These are phyloP conservation scores for Mucor saturninus DNA, from an alignment of 371 early-diverging fungal species.

Conservation along the genomic window DNA sequence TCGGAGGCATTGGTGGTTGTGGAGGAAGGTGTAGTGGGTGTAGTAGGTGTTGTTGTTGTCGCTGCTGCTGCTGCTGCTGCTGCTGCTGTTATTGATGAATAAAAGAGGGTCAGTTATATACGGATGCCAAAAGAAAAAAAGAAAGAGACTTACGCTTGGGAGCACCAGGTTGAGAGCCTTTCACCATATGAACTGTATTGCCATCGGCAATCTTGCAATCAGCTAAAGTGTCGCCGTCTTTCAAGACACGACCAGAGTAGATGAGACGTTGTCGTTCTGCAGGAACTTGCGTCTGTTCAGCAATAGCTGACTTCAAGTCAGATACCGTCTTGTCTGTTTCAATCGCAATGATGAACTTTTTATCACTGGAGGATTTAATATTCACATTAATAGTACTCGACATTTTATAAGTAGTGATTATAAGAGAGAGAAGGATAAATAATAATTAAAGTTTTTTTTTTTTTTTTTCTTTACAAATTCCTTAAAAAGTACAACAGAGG, in stretches of 20 bases:
- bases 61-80: slow-evolving; percentile 16
- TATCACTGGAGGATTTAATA: slow-evolving; percentile 88
- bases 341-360: slow-evolving; percentile 74
- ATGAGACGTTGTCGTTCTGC: slow-evolving; percentile 89
- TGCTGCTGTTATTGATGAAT: too few species aligned
- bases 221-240: slow-evolving; percentile 83
- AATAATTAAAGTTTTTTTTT: neutral
- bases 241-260: slow-evolving; percentile 92
- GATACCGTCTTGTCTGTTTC: slow-evolving; percentile 70
- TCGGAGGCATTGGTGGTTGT: slow-evolving; percentile 22
- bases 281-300: slow-evolving; percentile 71
- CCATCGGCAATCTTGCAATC: slow-evolving; percentile 83
- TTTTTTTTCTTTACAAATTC: too few species aligned
- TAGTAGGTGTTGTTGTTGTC: slow-evolving; percentile 22
- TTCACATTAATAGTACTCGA: slow-evolving; percentile 60
- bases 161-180: slow-evolving; percentile 58
- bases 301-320: slow-evolving; percentile 80
- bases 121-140: slow-evolving; percentile 7
- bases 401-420: slow-evolving; percentile 2
- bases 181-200: slow-evolving; percentile 87
- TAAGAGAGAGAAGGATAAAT: slow-evolving; percentile 2
- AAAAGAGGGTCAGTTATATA: slow-evolving; percentile 2
- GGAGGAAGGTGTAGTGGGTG: slow-evolving; percentile 38
- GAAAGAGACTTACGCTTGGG: slow-evolving; percentile 29
- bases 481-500: too few species aligned